Conservation (phyloP, 1,284 basidiomycete genomes). For the Ceratobasidium sp. region DNA sequence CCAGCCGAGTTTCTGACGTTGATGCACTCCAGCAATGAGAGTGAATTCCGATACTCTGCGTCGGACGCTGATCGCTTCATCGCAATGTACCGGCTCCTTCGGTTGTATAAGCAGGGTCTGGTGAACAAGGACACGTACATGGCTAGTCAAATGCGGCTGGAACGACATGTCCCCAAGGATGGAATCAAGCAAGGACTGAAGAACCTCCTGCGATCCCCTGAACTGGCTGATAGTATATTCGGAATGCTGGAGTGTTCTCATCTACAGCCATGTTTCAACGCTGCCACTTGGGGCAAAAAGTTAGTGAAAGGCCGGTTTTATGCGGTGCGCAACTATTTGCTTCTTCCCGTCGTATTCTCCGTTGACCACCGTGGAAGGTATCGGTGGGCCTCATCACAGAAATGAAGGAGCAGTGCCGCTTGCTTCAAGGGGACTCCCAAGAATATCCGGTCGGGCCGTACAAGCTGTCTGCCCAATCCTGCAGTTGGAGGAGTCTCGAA, state of each 20-base stretch:
- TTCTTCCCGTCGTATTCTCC: not conserved
- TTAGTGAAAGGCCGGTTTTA: conserved; percentile 11
- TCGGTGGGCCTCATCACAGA: not conserved
- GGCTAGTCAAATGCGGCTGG: not conserved
- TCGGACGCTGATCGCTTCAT: conserved; percentile 14
- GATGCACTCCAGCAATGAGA: conserved; percentile 24
- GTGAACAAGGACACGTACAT: not conserved
- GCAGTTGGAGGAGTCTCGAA: not conserved
- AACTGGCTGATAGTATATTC: not conserved
- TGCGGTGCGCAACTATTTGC: not conserved
- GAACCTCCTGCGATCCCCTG: not conserved
- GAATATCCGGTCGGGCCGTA: not conserved
- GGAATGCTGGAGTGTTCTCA: not conserved
- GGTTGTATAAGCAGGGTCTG: not conserved
- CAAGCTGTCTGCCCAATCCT: not conserved
- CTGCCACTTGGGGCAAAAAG: conserved; percentile 15
- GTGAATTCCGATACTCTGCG: not conserved
- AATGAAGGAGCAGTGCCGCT: not conserved
- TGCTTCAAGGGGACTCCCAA: not conserved
- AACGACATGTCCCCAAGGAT: not conserved
- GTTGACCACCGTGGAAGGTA: too few relatives aligned
- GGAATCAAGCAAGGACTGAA: not conserved
- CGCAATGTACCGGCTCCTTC: not conserved
- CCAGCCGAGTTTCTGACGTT: conserved; percentile 18
- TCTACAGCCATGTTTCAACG: not conserved